Evolutionary conservation across 352 stramenopile genomes (phyloP).

Genomic region (Phytophthora fragariaefolia): DNA sequence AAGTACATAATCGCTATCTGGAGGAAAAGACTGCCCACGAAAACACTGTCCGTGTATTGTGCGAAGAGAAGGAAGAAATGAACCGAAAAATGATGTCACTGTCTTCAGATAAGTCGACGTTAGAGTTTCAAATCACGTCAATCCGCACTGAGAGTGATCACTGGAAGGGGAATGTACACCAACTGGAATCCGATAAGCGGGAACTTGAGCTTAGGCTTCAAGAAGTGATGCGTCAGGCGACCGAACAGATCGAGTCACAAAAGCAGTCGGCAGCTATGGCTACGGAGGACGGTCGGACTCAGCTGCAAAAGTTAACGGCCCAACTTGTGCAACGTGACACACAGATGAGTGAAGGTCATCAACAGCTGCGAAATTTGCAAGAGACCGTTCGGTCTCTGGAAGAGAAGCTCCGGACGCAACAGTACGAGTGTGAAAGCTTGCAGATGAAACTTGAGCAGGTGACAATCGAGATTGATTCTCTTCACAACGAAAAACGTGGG

Average conservation of each 20-base stretch:
- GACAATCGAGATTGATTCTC: slow-evolving; percentile 38
- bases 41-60: slow-evolving; percentile 53
- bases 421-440: slow-evolving; percentile 42
- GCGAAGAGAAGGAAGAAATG: slow-evolving; percentile 70
- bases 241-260: slow-evolving; percentile 53
- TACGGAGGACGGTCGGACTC: slow-evolving; percentile 49
- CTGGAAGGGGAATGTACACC: slow-evolving; percentile 41
- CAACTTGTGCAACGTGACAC: slow-evolving; percentile 54
- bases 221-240: slow-evolving; percentile 57
- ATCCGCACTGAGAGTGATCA: slow-evolving; percentile 48
- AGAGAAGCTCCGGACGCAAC: slow-evolving; percentile 42
- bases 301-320: slow-evolving; percentile 47
- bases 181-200: slow-evolving; percentile 62
- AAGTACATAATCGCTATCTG: slow-evolving; percentile 41
- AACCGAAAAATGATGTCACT: slow-evolving; percentile 54
- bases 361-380: slow-evolving; percentile 48
- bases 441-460: slow-evolving; percentile 45
- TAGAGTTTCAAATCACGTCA: slow-evolving; percentile 58
- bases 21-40: slow-evolving; percentile 64
- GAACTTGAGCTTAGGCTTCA: slow-evolving; percentile 57
- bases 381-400: slow-evolving; percentile 37
- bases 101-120: slow-evolving; percentile 52
- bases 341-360: slow-evolving; percentile 52
- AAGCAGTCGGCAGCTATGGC: slow-evolving; percentile 50
- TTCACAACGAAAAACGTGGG: slow-evolving; percentile 47